Percentiles rank a stretch among this genome's conserved stretches.
phyloP scores from a whole-genome alignment of 805 yeast genomes.

The Starmera amethionina region DNA sequence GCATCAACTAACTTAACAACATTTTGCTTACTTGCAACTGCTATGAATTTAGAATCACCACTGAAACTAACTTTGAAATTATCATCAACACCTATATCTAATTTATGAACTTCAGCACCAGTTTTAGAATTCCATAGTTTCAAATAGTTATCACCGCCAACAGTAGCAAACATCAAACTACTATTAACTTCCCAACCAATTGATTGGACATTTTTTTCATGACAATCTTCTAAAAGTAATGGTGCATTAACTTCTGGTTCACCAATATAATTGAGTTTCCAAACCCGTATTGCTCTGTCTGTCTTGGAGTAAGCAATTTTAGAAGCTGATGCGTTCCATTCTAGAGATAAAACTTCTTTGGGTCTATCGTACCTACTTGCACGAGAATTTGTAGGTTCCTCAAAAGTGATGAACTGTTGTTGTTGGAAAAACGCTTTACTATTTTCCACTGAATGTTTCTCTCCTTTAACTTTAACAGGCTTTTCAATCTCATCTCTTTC shows the following conservation, averaged over 20 bases:
- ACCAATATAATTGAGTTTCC: slow-evolving; percentile 14
- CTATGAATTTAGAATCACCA: slow-evolving; percentile 34
- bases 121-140: slow-evolving; percentile 35
- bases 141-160: slow-evolving; percentile 35
- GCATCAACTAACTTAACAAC: slow-evolving; percentile 27
- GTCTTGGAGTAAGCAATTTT: slow-evolving; percentile 19
- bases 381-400: background rate
- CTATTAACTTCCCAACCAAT: slow-evolving; percentile 40
- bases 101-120: slow-evolving; percentile 23
- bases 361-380: background rate
- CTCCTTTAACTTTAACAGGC: no score
- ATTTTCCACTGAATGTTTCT: background rate
- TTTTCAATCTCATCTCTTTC: background rate
- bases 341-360: slow-evolving; percentile 9
- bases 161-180: slow-evolving; percentile 36
- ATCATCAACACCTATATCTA: slow-evolving; percentile 18
- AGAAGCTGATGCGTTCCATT: slow-evolving; percentile 21
- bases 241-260: slow-evolving; percentile 23
- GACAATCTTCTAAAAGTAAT: slow-evolving; percentile 29
- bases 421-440: background rate
- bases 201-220: slow-evolving; percentile 27
- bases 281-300: slow-evolving; percentile 21
- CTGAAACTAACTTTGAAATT: slow-evolving; percentile 15
- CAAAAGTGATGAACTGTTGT: slow-evolving; percentile 1
- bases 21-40: slow-evolving; percentile 32